Conservation (phyloP, 164 flowering plant genomes). For the Piper longum region DNA sequence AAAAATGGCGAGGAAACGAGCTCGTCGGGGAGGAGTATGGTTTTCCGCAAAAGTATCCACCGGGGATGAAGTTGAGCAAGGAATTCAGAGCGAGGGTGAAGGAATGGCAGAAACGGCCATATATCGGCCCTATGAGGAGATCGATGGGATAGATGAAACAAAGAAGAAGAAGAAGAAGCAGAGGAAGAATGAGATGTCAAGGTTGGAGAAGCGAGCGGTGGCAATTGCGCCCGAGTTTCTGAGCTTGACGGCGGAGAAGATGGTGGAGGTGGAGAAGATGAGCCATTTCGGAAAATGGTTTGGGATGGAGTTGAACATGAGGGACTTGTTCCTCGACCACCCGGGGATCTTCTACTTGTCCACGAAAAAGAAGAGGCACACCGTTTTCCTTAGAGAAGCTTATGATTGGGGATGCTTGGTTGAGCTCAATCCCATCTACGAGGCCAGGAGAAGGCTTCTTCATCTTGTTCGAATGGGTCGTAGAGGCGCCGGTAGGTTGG, state of each 20-base stretch:
- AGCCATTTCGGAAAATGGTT: slow-evolving; percentile 86
- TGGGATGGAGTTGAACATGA: slow-evolving; percentile 67
- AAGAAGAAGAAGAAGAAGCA: slow-evolving; percentile 21
- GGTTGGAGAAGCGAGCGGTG: slow-evolving; percentile 73
- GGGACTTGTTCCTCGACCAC: slow-evolving; percentile 85
- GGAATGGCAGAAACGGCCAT: slow-evolving; percentile 71
- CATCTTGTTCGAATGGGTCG: slow-evolving; percentile 65
- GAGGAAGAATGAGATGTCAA: slow-evolving; percentile 30
- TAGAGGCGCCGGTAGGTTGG: slow-evolving; percentile 18
- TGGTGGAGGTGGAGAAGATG: slow-evolving; percentile 93
- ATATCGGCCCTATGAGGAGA: slow-evolving; percentile 67
- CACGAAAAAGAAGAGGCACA: slow-evolving; percentile 69
- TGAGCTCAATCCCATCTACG: slow-evolving; percentile 66
- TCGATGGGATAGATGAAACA: slow-evolving; percentile 20
- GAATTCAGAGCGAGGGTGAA: slow-evolving; percentile 53
- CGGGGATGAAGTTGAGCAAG: slow-evolving; percentile 78
- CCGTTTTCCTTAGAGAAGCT: slow-evolving; percentile 75
- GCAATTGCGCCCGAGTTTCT: slow-evolving; percentile 77
- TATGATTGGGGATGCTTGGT: slow-evolving; percentile 62
- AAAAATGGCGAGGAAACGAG: slow-evolving; percentile 63
- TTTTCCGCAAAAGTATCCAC: slow-evolving; percentile 60
- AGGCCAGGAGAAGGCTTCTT: slow-evolving; percentile 66
- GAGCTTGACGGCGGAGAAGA: slow-evolving; percentile 65
- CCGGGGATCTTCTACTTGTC: slow-evolving; percentile 84
- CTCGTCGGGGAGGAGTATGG: slow-evolving; percentile 38